phyloP scores from a whole-genome alignment of 2,329 filamentous ascomycete genomes.

The Trichothecium roseum region DNA sequence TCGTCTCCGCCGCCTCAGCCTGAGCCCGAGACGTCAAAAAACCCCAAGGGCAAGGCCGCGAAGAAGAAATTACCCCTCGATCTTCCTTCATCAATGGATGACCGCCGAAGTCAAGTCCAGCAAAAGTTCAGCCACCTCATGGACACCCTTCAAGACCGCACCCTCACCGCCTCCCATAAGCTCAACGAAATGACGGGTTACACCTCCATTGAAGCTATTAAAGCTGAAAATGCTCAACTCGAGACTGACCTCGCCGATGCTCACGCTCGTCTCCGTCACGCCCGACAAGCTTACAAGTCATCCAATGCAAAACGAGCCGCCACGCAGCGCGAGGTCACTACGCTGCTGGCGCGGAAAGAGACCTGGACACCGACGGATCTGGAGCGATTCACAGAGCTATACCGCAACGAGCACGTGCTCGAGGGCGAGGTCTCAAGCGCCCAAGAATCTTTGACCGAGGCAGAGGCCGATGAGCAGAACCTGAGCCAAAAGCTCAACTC shows the following conservation, averaged over 20 bases:
- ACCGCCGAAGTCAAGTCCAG: conserved; percentile 20
- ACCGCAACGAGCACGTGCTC: conserved; percentile 85
- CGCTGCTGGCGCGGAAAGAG: conserved; percentile 86
- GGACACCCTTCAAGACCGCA: conserved; percentile 79
- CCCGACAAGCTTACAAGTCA: conserved; percentile 70
- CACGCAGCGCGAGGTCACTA: conserved; percentile 92
- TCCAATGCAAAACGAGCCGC: conserved; percentile 74
- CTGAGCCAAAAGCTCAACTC: conserved; percentile 66
- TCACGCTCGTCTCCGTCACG: conserved; percentile 55
- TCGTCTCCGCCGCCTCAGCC: neutral
- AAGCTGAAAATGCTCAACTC: conserved; percentile 62
- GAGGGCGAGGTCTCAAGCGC: conserved; percentile 72
- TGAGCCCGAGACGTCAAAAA: neutral
- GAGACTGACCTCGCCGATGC: conserved; percentile 48
- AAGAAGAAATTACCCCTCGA: conserved; percentile 7
- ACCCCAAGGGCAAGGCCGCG: neutral
- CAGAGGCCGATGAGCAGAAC: conserved; percentile 73
- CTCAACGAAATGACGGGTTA: conserved; percentile 95
- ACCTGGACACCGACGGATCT: conserved; percentile 80
- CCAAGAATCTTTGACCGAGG: conserved; percentile 59
- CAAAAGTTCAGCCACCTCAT: conserved; percentile 46
- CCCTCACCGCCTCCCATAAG: conserved; percentile 75
- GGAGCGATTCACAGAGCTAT: conserved; percentile 87
- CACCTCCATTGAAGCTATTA: conserved; percentile 78
- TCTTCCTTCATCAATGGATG: conserved; percentile 21